Evolutionary conservation across 371 early-diverging fungal genomes (phyloP), one percentile per base, ranked within the genome.

Genomic region (Smittium culicis): DNA sequence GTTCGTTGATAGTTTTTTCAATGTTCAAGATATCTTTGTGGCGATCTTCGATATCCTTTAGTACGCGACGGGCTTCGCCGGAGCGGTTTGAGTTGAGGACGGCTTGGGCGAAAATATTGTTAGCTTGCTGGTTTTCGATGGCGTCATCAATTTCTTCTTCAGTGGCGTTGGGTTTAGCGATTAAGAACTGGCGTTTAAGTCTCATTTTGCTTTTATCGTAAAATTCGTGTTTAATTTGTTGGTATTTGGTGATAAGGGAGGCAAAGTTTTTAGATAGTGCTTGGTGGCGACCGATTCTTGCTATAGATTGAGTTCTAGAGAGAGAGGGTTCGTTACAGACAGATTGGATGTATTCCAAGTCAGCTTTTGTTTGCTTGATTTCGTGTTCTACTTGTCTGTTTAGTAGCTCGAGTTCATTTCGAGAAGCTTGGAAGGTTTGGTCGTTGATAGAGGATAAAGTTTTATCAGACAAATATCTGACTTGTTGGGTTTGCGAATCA

Each of bases 1-100:
- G 69, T 73, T 81, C 80, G 54, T 67, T 70, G 33, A 84, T 74
- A 1, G 77, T 78, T 65, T 74, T 72, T 67, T 83, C 85, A 25
- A 84, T 81, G 45, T 70, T 64, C 17, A 56, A 45, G 30, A 74
- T 69, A 27, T 77, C 75, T 20, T 61, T 68, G 33, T 70, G 68
- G 28, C 77, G 75, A 45, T 69, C 59, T 61, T 73, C 63, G 2
- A 74, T 73, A 25, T 69, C 69, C 16, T 55, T 66, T 57, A 74
- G 67, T 2, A 77, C 73, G 5, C 63, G 62, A 5, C 59, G 66
- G 5, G 73, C 77, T 2, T 70, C 65, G 32, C 66, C 30, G 20
- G 35, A 11, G 31, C 69, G 66, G 67, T 28, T 65, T 16, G 71
- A 66, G 20, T 58, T 63, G 35, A 70, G 61, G 3, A 76, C 66